Evolutionary conservation across 352 stramenopile species (phyloP), one percentile per base, ranked within the genome.

Genomic region (Globisporangium radiosum): DNA sequence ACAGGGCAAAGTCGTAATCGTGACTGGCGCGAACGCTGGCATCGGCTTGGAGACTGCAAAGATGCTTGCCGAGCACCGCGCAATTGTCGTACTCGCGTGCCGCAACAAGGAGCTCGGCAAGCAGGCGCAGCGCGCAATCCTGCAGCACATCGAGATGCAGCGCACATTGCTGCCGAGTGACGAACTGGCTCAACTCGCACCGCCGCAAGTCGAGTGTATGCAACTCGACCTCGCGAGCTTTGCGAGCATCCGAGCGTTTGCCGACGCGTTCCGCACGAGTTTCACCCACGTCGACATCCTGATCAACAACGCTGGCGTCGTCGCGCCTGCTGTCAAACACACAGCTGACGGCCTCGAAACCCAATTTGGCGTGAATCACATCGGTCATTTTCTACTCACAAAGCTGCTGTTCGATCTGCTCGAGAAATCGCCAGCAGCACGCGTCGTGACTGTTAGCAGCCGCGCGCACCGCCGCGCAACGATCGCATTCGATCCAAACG

Each of bases 11-110:
- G 50, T 96, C 36, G 85, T 72, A 36, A 71, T 96, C 67, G 83
- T 97, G 42, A 97, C 88, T 6, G 88, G 88, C 39, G 71, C 65
- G 52, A 95, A 93, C 65, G 85, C 79, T 15, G 86, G 89, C 8
- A 86, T 97, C 61, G 89, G 89, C 33, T 91, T 81, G 43, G 78
- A 89, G 61, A 72, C 79, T 1, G 77, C 87, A n/a, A 72, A 69
- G 53, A 59, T 68, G 19, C 69, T 96, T 49, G 87, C 75, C 1
- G 38, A 77, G 42, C 71, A 70, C 59, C 72, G 78, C 48, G 84
- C 75, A 47, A 60, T 79, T 33, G 88, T 96, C 44, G 69, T 96
- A 50, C 64, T 96, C 7, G 88, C 83, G 6, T 93, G 85, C 60
- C 82, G 87, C 25, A 90, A 73, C 44, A 68, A 77, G 49, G 54